phyloP scores from a whole-genome alignment of 345 rosid species.

The Salix koriyanagi region DNA sequence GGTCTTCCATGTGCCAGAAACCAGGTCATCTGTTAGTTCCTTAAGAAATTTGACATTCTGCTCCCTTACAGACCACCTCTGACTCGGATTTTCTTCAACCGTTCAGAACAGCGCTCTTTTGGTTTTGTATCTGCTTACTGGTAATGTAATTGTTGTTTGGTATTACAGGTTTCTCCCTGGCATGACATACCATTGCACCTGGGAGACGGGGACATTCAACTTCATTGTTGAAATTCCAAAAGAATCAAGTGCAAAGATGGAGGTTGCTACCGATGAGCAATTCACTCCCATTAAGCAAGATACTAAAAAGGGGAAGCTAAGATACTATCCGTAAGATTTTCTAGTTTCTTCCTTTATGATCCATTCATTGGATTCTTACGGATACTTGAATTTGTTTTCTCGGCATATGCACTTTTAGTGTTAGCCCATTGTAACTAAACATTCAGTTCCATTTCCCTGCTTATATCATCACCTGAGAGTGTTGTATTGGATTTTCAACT shows the following conservation, averaged over 20 bases:
- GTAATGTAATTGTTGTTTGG: not conserved
- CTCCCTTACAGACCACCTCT: not conserved
- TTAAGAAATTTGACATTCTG: not conserved
- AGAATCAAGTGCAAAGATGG: slow-evolving; percentile 96
- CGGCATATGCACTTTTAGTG: not conserved
- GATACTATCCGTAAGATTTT: slow-evolving; percentile 63
- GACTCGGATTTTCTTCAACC: not conserved
- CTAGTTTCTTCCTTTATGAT: not conserved
- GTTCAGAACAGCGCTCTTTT: not conserved
- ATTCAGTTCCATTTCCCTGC: not conserved
- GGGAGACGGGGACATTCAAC: slow-evolving; percentile 82
- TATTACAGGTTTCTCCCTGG: slow-evolving; percentile 82
- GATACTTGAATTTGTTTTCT: not conserved
- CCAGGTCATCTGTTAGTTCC: not conserved
- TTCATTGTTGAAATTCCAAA: slow-evolving; percentile 85
- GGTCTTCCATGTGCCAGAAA: not conserved
- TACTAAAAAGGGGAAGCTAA: slow-evolving; percentile 65
- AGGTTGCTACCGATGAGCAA: slow-evolving; percentile 87
- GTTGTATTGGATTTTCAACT: not conserved
- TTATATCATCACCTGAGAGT: not conserved
- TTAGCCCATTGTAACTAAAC: not conserved
- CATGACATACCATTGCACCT: slow-evolving; percentile 80
- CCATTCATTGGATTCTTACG: not conserved
- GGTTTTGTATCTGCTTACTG: not conserved
- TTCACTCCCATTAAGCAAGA: slow-evolving; percentile 95